Conservation (phyloP, 352 stramenopile genomes). For the Globisporangium okanoganense region DNA sequence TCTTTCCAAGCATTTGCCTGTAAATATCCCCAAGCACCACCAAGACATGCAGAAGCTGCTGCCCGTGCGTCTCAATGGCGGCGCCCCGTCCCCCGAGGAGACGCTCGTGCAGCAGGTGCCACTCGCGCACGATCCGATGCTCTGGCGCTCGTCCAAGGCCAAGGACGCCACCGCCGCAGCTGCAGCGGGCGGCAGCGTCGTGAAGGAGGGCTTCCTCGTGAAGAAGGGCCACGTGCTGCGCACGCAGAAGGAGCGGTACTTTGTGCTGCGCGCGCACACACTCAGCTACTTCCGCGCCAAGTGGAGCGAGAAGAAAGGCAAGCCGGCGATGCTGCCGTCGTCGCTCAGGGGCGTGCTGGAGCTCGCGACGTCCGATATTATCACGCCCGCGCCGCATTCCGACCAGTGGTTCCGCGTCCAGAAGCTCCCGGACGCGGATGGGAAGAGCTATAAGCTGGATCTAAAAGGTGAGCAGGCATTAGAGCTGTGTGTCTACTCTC, state of each 20-base stretch:
- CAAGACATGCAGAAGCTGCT: neutral
- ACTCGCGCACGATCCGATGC: constrained; percentile 10
- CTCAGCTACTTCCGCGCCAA: constrained; percentile 47
- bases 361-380: constrained; percentile 38
- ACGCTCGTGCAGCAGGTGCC: neutral
- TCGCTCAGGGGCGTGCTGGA: constrained; percentile 42
- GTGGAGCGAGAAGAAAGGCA: constrained; percentile 17
- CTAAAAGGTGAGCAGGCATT: constrained; percentile 38
- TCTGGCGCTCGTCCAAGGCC: constrained; percentile 15
- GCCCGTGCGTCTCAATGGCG: neutral
- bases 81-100: constrained; percentile 8
- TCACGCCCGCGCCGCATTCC: constrained; percentile 43
- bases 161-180: neutral
- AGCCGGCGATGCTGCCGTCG: constrained; percentile 18
- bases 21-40: constrained; percentile 1
- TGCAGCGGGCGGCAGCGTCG: constrained; percentile 1
- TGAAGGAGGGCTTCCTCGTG: constrained; percentile 40
- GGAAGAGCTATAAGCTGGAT: constrained; percentile 66
- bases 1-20: neutral
- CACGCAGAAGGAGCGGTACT: constrained; percentile 53
- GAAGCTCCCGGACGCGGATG: constrained; percentile 37
- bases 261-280: constrained; percentile 35
- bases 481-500: no score
- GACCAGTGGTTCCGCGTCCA: constrained; percentile 63
- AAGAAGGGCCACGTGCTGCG: constrained; percentile 56